A percentile compares a stretch with the other conserved stretches of the same genome.
Conservation (phyloP, 129 eudicot species). For the Chrysanthemum lavandulifolium region DNA sequence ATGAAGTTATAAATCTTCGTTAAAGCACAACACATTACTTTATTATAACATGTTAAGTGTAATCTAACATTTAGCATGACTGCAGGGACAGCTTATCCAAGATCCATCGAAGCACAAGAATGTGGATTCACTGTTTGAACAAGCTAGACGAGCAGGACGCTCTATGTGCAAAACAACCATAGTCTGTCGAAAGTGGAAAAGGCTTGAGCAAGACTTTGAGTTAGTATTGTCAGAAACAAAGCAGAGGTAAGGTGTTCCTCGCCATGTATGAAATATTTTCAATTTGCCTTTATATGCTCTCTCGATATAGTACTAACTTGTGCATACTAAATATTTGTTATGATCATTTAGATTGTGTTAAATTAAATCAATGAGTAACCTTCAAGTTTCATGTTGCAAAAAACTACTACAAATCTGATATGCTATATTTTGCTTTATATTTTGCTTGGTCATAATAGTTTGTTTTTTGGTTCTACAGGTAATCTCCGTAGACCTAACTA, state of each 20-base stretch:
- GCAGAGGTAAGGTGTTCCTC: conserved; percentile 42
- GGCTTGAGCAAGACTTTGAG: conserved; percentile 46
- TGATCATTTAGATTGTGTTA: too few species aligned
- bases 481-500: too few species aligned
- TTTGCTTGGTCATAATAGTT: too few species aligned
- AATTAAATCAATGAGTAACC: too few species aligned
- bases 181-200: conserved; percentile 37
- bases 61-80: conserved; percentile 20
- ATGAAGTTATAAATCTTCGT: background rate
- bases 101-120: conserved; percentile 57
- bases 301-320: background rate
- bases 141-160: conserved; percentile 70
- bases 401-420: too few species aligned
- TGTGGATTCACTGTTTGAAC: conserved; percentile 69
- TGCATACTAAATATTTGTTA: too few species aligned
- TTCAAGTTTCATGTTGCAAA: too few species aligned
- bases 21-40: background rate
- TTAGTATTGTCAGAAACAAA: conserved; percentile 48
- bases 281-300: background rate
- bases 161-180: conserved; percentile 39
- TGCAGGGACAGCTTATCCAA: conserved; percentile 82
- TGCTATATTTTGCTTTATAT: too few species aligned
- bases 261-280: conserved; percentile 1
- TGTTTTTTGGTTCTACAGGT: too few species aligned
- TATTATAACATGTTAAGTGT: background rate